Base-by-base conservation (phyloP, 345 rosid genomes). In the Eutrema yunnanense region DNA sequence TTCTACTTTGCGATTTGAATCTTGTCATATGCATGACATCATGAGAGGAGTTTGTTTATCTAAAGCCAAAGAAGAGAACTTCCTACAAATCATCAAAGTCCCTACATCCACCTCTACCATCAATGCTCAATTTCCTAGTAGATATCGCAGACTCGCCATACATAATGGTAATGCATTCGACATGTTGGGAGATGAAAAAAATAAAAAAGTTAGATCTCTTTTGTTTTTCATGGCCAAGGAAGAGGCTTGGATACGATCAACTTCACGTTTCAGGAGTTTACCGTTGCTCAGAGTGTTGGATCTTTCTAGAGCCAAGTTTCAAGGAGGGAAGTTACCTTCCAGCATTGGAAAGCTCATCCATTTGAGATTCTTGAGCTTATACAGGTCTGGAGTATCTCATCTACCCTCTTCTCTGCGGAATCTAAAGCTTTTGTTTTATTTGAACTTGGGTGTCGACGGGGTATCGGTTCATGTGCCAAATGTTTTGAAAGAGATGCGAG, bases 271-370 rank as follows among this genome's bases (percentile, higher is more conserved):
- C 27, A 30, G 37, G 11, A 36, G 55, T 38, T 73, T 73, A 48
- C 76, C 71, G 30, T 53, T 78, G 22, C 79, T 86, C 42, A 55
- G 58, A 22, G 65, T 64, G 37, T 61, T 75, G 8, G 26, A 68
- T 41, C 63, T 75, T 46, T 32, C 49, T 40, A 2, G 65, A 8
- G 59, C 52, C n/a, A 32, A 48, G 8, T 8, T 37, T 11, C 1
- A 3, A 16, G 65, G 16, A 59, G 84, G 78, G 27, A 76, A 56
- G 16, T 48, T 83, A 11, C 83, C 80, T 2, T 38, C 71, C 11
- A 81, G 46, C 4, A 67, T 84, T 26, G 82, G 86, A 9, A 47
- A 72, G 2, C 80, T 86, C 68, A 77, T 80, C 43, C 85, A 80
- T 40, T 70, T 78, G 71, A 67, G 78, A 73, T 78, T 52, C 78